A percentile compares a stretch with the other conserved stretches of the same genome.
Evolutionary conservation across 1,139 yeast species (phyloP).

Genomic region (Geotrichum phurueaensis): DNA sequence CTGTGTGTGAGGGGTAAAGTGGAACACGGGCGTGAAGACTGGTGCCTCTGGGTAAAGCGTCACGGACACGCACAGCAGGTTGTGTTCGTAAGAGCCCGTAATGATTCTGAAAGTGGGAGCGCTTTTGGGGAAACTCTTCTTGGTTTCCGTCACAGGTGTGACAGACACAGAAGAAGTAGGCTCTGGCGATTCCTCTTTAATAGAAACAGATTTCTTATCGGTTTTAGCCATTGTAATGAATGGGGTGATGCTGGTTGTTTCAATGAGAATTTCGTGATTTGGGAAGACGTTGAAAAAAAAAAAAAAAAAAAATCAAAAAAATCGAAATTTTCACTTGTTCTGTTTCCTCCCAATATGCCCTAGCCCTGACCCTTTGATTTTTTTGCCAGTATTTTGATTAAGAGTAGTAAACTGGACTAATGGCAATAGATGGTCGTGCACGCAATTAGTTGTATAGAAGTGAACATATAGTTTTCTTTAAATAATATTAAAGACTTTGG

Average conservation of each 20-base stretch:
- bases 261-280: background rate
- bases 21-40: slow-evolving; percentile 87
- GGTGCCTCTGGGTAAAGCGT: slow-evolving; percentile 46
- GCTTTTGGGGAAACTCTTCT: background rate
- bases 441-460: no score
- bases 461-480: no score
- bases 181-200: background rate
- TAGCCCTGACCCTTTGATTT: background rate
- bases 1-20: slow-evolving; percentile 88
- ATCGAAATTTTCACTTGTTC: background rate
- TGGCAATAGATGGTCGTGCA: no score
- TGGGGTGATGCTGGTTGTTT: background rate
- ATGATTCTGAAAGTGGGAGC: slow-evolving; percentile 56
- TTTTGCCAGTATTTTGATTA: no score
- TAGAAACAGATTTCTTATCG: background rate
- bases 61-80: slow-evolving; percentile 74
- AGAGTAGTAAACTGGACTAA: no score
- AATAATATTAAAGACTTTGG: no score
- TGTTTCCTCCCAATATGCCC: background rate
- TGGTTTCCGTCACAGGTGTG: background rate
- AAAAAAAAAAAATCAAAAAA: background rate
- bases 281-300: background rate
- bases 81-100: slow-evolving; percentile 95
- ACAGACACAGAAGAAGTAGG: background rate
- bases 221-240: background rate